Percentiles rank a stretch among this genome's conserved stretches.
phyloP scores from a whole-genome alignment of 2,329 filamentous ascomycete genomes.

The Diaporthe velutina region DNA sequence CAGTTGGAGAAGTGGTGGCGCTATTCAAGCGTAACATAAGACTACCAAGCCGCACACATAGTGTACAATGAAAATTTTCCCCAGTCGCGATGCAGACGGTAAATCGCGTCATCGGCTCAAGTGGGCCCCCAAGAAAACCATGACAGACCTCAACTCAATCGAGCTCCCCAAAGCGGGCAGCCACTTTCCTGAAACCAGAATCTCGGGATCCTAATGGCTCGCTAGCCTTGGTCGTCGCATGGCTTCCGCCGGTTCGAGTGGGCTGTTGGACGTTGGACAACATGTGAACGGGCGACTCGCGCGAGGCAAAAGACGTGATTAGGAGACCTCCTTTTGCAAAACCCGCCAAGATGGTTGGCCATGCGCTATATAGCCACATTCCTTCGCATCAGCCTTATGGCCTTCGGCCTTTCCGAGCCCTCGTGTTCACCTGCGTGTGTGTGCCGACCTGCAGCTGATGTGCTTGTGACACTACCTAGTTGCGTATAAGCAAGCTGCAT shows the following conservation, averaged over 20 bases:
- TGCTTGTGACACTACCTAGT: neutral
- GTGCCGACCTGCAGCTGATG: neutral
- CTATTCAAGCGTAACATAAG: neutral
- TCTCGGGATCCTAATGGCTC: conserved; percentile 1
- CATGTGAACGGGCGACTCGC: conserved; percentile 14
- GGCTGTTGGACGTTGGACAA: neutral
- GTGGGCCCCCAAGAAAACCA: conserved; percentile 23
- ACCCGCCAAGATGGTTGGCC: conserved; percentile 22
- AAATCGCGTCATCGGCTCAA: conserved; percentile 25
- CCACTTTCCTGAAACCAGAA: conserved; percentile 22
- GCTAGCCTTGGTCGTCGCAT: neutral
- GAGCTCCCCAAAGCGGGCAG: conserved; percentile 12
- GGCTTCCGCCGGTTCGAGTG: conserved; percentile 22
- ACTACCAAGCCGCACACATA: neutral
- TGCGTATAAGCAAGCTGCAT: conserved; percentile 12
- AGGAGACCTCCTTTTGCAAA: conserved; percentile 14
- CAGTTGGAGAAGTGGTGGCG: neutral
- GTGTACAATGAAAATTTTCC: conserved; percentile 14
- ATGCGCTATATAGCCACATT: conserved; percentile 13
- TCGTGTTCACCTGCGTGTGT: neutral
- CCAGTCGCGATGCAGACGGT: conserved; percentile 16
- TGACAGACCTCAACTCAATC: conserved; percentile 3
- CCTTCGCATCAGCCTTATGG: conserved; percentile 7
- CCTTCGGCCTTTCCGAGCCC: conserved; percentile 1
- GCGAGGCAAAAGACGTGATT: conserved; percentile 26